Conservation (phyloP, 805 yeast genomes). For the Candida chauliodis region DNA sequence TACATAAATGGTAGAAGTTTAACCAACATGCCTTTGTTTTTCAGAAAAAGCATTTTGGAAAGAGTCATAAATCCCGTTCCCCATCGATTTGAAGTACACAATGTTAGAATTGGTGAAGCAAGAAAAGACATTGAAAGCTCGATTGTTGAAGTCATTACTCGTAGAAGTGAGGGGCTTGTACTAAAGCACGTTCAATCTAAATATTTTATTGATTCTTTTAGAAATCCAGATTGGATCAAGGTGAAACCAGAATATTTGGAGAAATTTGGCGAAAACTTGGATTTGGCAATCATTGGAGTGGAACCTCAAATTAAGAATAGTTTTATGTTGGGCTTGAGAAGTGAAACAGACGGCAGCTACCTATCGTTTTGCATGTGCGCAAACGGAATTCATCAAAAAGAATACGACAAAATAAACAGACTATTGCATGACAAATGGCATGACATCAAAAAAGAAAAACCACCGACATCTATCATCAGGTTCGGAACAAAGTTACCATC, state of each 20-base stretch:
- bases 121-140: slow-evolving; percentile 54
- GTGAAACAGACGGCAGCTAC: slow-evolving; percentile 41
- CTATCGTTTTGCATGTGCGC: slow-evolving; percentile 76
- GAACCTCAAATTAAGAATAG: slow-evolving; percentile 69
- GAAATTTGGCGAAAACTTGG: slow-evolving; percentile 84
- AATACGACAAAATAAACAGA: slow-evolving; percentile 55
- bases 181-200: slow-evolving; percentile 58
- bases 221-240: slow-evolving; percentile 75
- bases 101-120: slow-evolving; percentile 34
- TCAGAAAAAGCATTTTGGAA: slow-evolving; percentile 52
- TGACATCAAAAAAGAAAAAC: slow-evolving; percentile 36
- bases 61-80: slow-evolving; percentile 44
- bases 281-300: slow-evolving; percentile 75
- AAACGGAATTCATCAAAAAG: slow-evolving; percentile 72
- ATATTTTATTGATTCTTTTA: slow-evolving; percentile 55
- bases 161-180: slow-evolving; percentile 78
- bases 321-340: slow-evolving; percentile 69
- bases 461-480: slow-evolving; percentile 32
- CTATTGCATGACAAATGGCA: slow-evolving; percentile 63
- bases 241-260: slow-evolving; percentile 88
- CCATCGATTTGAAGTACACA: slow-evolving; percentile 48
- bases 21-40: slow-evolving; percentile 48
- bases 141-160: slow-evolving; percentile 54
- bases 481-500: slow-evolving; percentile 65
- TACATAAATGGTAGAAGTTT: slow-evolving; percentile 65